Evolutionary conservation across 208 protist species (phyloP).

Genomic region (Balamuthia mandrillaris): DNA sequence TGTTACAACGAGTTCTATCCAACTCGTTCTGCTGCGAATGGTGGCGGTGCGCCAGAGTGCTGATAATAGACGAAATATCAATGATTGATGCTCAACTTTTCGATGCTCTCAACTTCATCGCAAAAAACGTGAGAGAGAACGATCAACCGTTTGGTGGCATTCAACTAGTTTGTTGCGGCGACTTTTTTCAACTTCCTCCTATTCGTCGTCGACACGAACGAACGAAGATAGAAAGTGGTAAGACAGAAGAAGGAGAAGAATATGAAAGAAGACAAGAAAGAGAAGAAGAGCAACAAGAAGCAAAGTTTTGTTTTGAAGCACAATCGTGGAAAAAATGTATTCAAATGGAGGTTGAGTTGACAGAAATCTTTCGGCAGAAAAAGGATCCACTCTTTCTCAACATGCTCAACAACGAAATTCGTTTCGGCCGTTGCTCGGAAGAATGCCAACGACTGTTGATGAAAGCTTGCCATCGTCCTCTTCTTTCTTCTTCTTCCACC

Average conservation of each 20-base stretch:
- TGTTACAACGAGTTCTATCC: not conserved
- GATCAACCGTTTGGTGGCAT: slow-evolving; percentile 51
- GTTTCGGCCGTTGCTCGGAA: not conserved
- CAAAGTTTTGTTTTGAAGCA: not conserved
- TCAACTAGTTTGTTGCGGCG: slow-evolving; percentile 53
- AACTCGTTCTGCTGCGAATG: not conserved
- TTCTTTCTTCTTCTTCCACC: not conserved
- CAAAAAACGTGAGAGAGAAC: slow-evolving; percentile 2
- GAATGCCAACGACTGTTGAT: not conserved
- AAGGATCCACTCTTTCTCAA: not conserved
- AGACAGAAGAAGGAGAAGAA: not conserved
- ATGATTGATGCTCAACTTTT: slow-evolving; percentile 47
- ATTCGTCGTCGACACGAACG: not conserved
- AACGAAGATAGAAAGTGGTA: not conserved
- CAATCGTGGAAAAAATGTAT: not conserved
- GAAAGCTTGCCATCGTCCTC: not conserved
- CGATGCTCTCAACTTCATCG: slow-evolving; percentile 58
- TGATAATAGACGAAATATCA: slow-evolving; percentile 15
- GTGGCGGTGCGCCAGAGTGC: not conserved
- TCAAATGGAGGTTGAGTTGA: not conserved
- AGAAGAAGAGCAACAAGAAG: not conserved
- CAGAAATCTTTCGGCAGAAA: not conserved
- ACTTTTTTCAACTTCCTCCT: slow-evolving; percentile 47
- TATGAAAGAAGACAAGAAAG: not conserved
- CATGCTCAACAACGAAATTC: not conserved